These are phyloP conservation scores for Geotrichum phurueaensis DNA, from an alignment of 1,139 yeast genomes.

Conservation along the genomic window DNA sequence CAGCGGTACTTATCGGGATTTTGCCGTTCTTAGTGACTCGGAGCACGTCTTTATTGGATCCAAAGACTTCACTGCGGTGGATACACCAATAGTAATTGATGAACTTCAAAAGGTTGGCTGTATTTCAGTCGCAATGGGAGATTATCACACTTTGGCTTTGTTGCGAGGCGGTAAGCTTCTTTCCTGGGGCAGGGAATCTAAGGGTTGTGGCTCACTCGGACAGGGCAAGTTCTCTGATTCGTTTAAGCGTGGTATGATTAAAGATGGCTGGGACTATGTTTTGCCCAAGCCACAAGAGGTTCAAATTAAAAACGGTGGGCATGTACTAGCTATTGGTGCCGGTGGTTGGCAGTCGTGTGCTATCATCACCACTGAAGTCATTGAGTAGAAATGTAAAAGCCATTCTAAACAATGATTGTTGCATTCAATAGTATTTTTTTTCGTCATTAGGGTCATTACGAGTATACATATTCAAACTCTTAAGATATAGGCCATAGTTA, in stretches of 20 bases:
- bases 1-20: conserved; percentile 45
- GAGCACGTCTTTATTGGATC: conserved; percentile 47
- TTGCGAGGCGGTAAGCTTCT: conserved; percentile 53
- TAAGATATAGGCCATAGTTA: neutral
- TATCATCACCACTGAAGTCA: conserved; percentile 33
- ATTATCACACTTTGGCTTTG: conserved; percentile 64
- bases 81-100: conserved; percentile 35
- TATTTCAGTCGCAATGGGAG: conserved; percentile 61
- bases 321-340: conserved; percentile 52
- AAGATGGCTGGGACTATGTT: conserved; percentile 31
- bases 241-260: conserved; percentile 23
- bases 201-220: conserved; percentile 65
- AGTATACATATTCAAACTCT: neutral
- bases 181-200: conserved; percentile 67
- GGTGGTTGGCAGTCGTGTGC: conserved; percentile 85
- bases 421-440: neutral
- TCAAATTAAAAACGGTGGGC: conserved; percentile 34
- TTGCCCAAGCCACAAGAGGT: conserved; percentile 46
- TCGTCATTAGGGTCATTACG: neutral
- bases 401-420: neutral
- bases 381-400: neutral
- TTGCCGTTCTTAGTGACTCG: conserved; percentile 51
- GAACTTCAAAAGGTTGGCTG: conserved; percentile 50
- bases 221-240: conserved; percentile 43
- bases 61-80: conserved; percentile 18